Conservation (phyloP, 2,329 filamentous ascomycete genomes). For the Claviceps sp. region DNA sequence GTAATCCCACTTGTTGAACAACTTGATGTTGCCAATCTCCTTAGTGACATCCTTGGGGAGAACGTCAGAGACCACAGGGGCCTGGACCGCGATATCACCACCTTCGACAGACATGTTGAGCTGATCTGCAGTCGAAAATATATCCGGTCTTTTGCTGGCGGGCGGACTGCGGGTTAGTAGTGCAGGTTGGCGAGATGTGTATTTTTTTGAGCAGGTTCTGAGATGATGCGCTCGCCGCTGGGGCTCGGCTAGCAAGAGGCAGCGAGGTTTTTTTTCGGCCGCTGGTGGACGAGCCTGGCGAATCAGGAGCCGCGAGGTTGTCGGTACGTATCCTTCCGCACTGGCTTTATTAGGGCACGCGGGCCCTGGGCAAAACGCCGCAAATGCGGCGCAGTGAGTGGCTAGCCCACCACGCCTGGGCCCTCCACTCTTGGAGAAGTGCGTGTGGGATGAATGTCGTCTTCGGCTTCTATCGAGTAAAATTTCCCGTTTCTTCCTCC, state of each 20-base stretch:
- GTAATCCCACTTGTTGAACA: conserved; percentile 97
- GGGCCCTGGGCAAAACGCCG: conserved; percentile 21
- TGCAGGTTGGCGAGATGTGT: conserved; percentile 25
- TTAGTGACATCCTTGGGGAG: conserved; percentile 86
- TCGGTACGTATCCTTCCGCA: conserved; percentile 16
- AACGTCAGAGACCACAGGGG: conserved; percentile 59
- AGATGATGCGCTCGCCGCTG: conserved; percentile 16
- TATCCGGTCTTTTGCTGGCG: conserved; percentile 22
- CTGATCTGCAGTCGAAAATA: conserved; percentile 25
- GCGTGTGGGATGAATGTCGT: conserved; percentile 10
- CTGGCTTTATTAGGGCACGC: conserved; percentile 25
- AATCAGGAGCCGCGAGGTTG: conserved; percentile 21
- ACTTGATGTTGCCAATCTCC: conserved; percentile 86
- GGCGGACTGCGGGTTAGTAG: conserved; percentile 24
- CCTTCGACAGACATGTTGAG: conserved; percentile 72
- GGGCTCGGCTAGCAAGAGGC: conserved; percentile 7
- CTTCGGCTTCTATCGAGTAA: conserved; percentile 15
- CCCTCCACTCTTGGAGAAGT: background rate
- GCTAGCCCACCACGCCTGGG: conserved; percentile 5
- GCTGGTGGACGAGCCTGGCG: conserved; percentile 20
- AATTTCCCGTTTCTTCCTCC: conserved; percentile 21
- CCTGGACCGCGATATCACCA: conserved; percentile 88
- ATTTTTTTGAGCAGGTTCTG: conserved; percentile 19
- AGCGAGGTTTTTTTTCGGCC: conserved; percentile 13
- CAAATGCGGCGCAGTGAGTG: background rate